A percentile compares a stretch with the other conserved stretches of the same genome.
These are phyloP conservation scores for Lachnellula arida DNA, from an alignment of 2,329 filamentous ascomycete genomes.

Conservation along the genomic window DNA sequence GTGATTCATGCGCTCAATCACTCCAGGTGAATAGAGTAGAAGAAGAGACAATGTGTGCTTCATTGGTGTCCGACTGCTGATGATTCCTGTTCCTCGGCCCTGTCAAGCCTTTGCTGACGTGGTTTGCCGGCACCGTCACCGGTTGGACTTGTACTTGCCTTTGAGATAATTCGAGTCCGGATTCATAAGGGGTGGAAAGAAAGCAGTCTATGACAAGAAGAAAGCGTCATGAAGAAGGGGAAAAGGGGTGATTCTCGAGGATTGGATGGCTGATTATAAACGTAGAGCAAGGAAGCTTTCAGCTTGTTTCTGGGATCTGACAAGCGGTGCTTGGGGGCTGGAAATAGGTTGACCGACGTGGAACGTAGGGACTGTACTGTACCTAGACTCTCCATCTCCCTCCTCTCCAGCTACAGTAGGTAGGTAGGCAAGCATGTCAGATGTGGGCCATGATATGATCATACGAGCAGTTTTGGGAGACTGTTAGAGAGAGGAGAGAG, in stretches of 20 bases:
- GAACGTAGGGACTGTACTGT: not conserved
- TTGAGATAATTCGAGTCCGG: constrained; percentile 2
- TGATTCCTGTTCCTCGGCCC: not conserved
- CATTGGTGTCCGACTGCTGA: not conserved
- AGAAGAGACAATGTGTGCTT: not conserved
- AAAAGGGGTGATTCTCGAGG: not conserved
- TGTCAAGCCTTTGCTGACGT: constrained; percentile 1
- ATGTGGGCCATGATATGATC: not conserved
- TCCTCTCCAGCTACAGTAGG: too few relatives aligned
- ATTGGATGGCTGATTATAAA: not conserved
- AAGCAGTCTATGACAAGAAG: not conserved
- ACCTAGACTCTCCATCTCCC: not conserved
- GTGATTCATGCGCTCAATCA: not conserved
- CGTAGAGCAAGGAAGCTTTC: not conserved
- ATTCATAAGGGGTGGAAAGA: constrained; percentile 5
- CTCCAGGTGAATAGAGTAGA: constrained; percentile 1
- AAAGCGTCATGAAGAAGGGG: not conserved
- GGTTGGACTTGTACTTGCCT: not conserved
- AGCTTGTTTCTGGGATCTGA: constrained; percentile 2
- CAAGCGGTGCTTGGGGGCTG: constrained; percentile 1
- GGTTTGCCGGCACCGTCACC: not conserved
- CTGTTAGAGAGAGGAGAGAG: not conserved
- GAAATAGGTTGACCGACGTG: not conserved
- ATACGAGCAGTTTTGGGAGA: not conserved
- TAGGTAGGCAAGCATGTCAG: too few relatives aligned